Percentiles rank a stretch among this genome's conserved stretches.
Evolutionary conservation across 2,329 filamentous ascomycete species (phyloP).

Genomic region (Aspergillus ochraceus): DNA sequence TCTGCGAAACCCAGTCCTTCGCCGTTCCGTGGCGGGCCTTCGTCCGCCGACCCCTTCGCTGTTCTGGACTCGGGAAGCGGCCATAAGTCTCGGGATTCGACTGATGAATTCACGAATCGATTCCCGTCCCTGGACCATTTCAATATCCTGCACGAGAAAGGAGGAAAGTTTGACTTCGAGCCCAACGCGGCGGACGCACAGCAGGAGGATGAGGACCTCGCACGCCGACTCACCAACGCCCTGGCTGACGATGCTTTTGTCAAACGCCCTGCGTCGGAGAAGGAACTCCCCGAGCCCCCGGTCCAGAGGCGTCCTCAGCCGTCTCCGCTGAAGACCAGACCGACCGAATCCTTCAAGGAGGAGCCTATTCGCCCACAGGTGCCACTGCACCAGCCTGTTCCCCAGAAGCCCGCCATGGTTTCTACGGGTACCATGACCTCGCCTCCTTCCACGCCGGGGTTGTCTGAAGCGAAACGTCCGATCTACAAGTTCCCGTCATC

Average conservation of each 20-base stretch:
- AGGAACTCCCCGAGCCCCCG: constrained; percentile 27
- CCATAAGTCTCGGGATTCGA: constrained; percentile 47
- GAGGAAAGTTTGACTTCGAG: constrained; percentile 81
- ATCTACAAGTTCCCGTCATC: constrained; percentile 57
- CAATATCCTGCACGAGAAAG: constrained; percentile 80
- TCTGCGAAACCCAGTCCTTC: constrained; percentile 64
- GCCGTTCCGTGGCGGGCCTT: constrained; percentile 55
- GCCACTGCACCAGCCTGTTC: constrained; percentile 43
- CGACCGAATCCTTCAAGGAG: constrained; percentile 24
- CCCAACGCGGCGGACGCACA: constrained; percentile 48
- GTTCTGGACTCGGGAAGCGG: constrained; percentile 71
- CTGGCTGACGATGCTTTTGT: constrained; percentile 84
- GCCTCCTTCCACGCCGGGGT: constrained; percentile 44
- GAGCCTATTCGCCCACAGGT: constrained; percentile 28
- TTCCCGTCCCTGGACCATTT: constrained; percentile 96
- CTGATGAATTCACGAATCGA: constrained; percentile 78
- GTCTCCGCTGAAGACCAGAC: constrained; percentile 23
- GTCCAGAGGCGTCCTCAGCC: constrained; percentile 26
- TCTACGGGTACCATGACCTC: constrained; percentile 81
- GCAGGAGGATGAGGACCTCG: constrained; percentile 53
- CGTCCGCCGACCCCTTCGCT: constrained; percentile 79
- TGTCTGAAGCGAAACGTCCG: constrained; percentile 37
- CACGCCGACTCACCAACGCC: constrained; percentile 69
- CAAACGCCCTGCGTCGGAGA: constrained; percentile 38
- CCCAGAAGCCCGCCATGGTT: constrained; percentile 56